Conservation (phyloP, 768 basidiomycete species). For the Crassisporium funariophilum region DNA sequence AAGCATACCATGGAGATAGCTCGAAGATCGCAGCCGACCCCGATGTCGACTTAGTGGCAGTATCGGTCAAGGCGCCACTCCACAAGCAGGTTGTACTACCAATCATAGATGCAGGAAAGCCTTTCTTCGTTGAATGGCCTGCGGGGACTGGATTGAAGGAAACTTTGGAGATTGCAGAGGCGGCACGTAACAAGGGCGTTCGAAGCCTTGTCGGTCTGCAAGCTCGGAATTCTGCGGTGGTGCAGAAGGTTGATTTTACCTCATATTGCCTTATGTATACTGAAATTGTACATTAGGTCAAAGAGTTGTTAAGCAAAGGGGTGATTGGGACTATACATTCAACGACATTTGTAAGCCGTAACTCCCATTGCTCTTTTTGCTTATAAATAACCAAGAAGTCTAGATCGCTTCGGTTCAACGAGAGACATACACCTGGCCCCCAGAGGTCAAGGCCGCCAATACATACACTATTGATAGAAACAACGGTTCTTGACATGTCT, state of each 20-base stretch:
- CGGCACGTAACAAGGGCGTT: conserved; percentile 29
- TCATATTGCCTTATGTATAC: background rate
- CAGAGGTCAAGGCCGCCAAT: conserved; percentile 1
- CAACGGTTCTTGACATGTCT: background rate
- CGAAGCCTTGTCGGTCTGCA: conserved; percentile 35
- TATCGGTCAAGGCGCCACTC: conserved; percentile 30
- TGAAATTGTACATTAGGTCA: conserved; percentile 18
- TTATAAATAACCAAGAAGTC: background rate
- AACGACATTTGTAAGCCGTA: conserved; percentile 20
- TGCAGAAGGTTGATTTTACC: conserved; percentile 30
- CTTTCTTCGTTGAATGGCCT: conserved; percentile 43
- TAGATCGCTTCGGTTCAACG: background rate
- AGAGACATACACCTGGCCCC: conserved; percentile 5
- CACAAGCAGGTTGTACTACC: conserved; percentile 31
- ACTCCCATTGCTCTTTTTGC: too few relatives aligned
- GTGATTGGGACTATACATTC: conserved; percentile 32
- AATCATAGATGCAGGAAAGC: conserved; percentile 38
- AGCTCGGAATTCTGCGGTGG: conserved; percentile 24
- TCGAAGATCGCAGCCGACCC: conserved; percentile 33
- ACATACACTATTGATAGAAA: background rate
- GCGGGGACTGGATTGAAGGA: conserved; percentile 31
- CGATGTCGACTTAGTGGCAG: conserved; percentile 37
- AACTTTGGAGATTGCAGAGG: conserved; percentile 32
- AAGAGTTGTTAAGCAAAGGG: conserved; percentile 30
- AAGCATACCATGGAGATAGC: conserved; percentile 34